phyloP scores from a whole-genome alignment of 1,284 basidiomycete genomes.

The Apiotrichum sp. region DNA sequence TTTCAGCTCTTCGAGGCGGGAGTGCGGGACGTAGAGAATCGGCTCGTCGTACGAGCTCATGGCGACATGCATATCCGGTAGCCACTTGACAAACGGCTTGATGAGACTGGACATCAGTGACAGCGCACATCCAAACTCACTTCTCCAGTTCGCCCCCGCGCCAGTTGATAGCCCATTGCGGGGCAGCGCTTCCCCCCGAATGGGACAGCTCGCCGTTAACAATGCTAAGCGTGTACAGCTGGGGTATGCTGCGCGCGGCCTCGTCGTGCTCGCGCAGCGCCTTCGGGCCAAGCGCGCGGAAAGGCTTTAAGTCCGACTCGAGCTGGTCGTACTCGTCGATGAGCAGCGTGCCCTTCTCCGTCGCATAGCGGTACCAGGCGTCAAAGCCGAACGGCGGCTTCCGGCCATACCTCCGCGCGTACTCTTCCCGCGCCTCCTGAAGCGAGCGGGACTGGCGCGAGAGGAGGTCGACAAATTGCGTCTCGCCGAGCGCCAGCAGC shows the following conservation, averaged over 20 bases:
- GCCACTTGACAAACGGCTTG: conserved; percentile 34
- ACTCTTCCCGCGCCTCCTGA: conserved; percentile 65
- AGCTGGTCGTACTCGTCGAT: conserved; percentile 85
- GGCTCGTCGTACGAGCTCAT: conserved; percentile 51
- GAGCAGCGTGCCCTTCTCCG: conserved; percentile 63
- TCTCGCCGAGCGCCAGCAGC: conserved; percentile 71
- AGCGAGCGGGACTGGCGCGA: conserved; percentile 67
- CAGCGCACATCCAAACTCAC: conserved; percentile 14
- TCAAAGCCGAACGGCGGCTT: conserved; percentile 79
- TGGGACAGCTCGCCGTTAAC: conserved; percentile 15
- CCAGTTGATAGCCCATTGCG: conserved; percentile 37
- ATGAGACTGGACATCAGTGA: conserved; percentile 29
- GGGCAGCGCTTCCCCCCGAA: conserved; percentile 39
- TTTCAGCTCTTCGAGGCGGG: conserved; percentile 29
- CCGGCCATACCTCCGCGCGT: conserved; percentile 65
- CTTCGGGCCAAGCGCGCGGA: conserved; percentile 62
- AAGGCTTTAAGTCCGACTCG: conserved; percentile 69
- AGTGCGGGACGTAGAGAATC: conserved; percentile 48
- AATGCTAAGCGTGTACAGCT: conserved; percentile 41
- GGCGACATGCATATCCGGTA: conserved; percentile 46
- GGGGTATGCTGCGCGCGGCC: conserved; percentile 47
- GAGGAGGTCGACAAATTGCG: conserved; percentile 59
- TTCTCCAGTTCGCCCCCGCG: conserved; percentile 32
- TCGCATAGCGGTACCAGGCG: conserved; percentile 75
- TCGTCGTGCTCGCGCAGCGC: conserved; percentile 63